These are phyloP conservation scores for Hygrophila difformis DNA, from an alignment of 257 asterid genomes.

Conservation along the genomic window DNA sequence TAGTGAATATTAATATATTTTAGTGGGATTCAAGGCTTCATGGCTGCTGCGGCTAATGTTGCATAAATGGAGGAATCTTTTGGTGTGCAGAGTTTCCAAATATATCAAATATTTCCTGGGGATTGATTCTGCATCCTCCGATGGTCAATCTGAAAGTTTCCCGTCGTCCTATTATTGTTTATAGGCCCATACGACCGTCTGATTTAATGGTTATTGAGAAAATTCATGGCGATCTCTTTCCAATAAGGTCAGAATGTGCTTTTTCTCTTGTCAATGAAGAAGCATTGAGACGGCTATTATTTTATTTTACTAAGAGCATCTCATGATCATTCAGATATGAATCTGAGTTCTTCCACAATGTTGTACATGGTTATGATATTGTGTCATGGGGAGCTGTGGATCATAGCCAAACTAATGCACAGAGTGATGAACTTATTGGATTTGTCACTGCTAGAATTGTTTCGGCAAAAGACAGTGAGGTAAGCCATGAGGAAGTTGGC, in stretches of 20 bases:
- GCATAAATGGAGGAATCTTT: conserved; percentile 58
- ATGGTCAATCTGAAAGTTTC: conserved; percentile 58
- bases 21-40: conserved; percentile 29
- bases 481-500: conserved; percentile 5
- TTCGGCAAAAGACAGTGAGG: conserved; percentile 32
- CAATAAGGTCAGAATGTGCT: conserved; percentile 59
- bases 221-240: conserved; percentile 75
- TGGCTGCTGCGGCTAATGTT: conserved; percentile 41
- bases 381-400: conserved; percentile 99
- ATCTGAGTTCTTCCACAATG: conserved; percentile 82
- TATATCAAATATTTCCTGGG: conserved; percentile 44
- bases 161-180: conserved; percentile 47
- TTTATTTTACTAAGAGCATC: conserved; percentile 16
- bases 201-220: conserved; percentile 70
- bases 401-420: conserved; percentile 49
- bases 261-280: conserved; percentile 10
- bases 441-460: conserved; percentile 80
- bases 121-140: conserved; percentile 39
- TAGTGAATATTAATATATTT: conserved; percentile 3
- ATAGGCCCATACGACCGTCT: conserved; percentile 65
- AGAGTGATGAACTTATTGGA: conserved; percentile 84
- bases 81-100: conserved; percentile 21
- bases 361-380: conserved; percentile 75
- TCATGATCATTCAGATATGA: conserved; percentile 56
- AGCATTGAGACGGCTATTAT: conserved; percentile 7